Conservation (phyloP, 257 asterid genomes). For the Cordia subcordata region DNA sequence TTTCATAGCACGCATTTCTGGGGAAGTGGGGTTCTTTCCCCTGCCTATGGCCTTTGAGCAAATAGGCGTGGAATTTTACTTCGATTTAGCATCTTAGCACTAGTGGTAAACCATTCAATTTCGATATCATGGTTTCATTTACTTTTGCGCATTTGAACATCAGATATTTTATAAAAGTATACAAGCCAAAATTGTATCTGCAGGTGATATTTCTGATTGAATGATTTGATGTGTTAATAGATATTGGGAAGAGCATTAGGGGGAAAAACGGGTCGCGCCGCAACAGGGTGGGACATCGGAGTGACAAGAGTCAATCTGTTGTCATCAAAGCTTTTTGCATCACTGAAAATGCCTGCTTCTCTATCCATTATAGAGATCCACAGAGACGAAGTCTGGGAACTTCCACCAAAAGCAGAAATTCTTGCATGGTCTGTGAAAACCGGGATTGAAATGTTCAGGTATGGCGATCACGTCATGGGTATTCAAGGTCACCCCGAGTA, state of each 20-base stretch:
- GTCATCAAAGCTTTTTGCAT: constrained; percentile 40
- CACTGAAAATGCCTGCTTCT: constrained; percentile 38
- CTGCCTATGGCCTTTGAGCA: too few species aligned
- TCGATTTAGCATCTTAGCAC: too few species aligned
- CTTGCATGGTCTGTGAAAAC: constrained; percentile 53
- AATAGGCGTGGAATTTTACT: too few species aligned
- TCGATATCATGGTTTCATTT: background rate
- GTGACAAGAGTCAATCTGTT: constrained; percentile 34
- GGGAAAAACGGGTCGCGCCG: constrained; percentile 51
- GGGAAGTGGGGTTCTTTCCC: too few species aligned
- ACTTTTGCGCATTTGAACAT: too few species aligned
- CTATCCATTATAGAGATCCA: constrained; percentile 53
- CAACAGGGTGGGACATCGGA: constrained; percentile 62
- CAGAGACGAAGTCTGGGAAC: constrained; percentile 58
- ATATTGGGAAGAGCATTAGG: constrained; percentile 60
- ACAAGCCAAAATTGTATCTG: too few species aligned
- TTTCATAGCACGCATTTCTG: too few species aligned
- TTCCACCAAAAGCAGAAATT: constrained; percentile 55
- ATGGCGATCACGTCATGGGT: constrained; percentile 58
- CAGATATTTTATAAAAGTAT: too few species aligned
- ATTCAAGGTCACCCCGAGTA: constrained; percentile 77
- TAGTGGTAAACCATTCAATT: background rate
- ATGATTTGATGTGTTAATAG: constrained; percentile 18
- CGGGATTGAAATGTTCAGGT: constrained; percentile 54
- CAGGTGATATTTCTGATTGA: background rate